Percentiles rank a stretch among this genome's conserved stretches.
phyloP scores from a whole-genome alignment of 2,329 filamentous ascomycete genomes.

The Fusarium brachygibbosum region DNA sequence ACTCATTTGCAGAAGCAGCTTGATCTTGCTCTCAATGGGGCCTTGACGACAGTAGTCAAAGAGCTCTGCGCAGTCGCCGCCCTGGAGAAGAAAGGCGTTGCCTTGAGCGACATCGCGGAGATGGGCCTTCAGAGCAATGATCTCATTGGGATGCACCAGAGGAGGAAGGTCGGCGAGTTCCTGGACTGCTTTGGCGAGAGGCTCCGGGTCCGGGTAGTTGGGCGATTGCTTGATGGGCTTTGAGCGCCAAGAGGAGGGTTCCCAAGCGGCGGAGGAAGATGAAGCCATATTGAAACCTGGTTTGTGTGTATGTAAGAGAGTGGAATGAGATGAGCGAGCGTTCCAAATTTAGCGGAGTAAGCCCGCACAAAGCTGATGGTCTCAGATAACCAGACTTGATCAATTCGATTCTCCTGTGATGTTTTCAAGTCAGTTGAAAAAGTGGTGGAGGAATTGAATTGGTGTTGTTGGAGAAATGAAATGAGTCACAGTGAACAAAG shows the following conservation, averaged over 20 bases:
- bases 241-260: constrained; percentile 77
- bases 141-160: constrained; percentile 84
- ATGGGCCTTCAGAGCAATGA: constrained; percentile 81
- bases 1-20: constrained; percentile 96
- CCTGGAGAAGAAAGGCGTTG: constrained; percentile 93
- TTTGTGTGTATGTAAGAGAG: constrained; percentile 4
- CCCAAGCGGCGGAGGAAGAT: constrained; percentile 62
- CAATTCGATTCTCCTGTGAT: neutral
- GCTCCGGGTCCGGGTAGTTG: constrained; percentile 73
- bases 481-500: constrained; percentile 40
- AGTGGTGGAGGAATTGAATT: constrained; percentile 12
- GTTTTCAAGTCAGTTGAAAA: neutral
- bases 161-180: constrained; percentile 80
- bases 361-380: neutral
- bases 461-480: neutral
- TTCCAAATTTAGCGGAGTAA: constrained; percentile 7
- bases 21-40: constrained; percentile 96
- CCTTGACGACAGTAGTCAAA: constrained; percentile 95
- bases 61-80: constrained; percentile 95
- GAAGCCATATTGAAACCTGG: constrained; percentile 30
- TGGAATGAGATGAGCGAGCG: constrained; percentile 1
- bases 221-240: constrained; percentile 86
- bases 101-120: constrained; percentile 89
- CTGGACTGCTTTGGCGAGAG: constrained; percentile 69
- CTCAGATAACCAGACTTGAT: neutral